Evolutionary conservation across 1,284 basidiomycete species (phyloP).

Genomic region (Sporisorium graminicola): DNA sequence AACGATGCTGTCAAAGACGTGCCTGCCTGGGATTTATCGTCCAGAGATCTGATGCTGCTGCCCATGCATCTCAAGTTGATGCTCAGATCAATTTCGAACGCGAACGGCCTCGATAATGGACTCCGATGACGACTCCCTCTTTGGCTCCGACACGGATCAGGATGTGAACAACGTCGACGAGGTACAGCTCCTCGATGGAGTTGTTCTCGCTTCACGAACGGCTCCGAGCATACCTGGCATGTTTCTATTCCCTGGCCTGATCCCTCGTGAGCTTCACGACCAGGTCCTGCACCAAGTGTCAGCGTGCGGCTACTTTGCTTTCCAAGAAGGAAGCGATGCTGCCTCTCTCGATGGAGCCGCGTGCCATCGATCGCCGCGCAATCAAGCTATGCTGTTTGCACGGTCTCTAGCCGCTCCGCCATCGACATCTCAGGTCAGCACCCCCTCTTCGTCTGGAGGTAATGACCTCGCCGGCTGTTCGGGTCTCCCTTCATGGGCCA

Average conservation of each 20-base stretch:
- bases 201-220: conserved; percentile 17
- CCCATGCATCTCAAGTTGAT: background rate
- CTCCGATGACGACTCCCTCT: conserved; percentile 30
- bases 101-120: conserved; percentile 1
- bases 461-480: conserved; percentile 2
- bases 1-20: background rate
- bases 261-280: conserved; percentile 27
- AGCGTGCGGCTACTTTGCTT: conserved; percentile 41
- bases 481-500: conserved; percentile 40
- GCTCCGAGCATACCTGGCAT: conserved; percentile 29
- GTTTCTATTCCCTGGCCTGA: conserved; percentile 37
- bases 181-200: background rate
- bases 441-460: background rate
- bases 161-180: background rate
- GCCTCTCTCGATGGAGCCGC: background rate
- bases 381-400: conserved; percentile 55
- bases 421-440: background rate
- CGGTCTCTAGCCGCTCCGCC: conserved; percentile 7
- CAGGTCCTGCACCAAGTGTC: conserved; percentile 26
- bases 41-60: background rate
- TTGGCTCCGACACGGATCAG: conserved; percentile 19
- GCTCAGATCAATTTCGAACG: background rate
- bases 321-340: background rate
- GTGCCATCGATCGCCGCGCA: conserved; percentile 15
- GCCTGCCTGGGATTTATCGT: background rate